Percentiles rank a stretch among this genome's conserved stretches.
Conservation (phyloP, 768 basidiomycete species). For the Russula compacta region DNA sequence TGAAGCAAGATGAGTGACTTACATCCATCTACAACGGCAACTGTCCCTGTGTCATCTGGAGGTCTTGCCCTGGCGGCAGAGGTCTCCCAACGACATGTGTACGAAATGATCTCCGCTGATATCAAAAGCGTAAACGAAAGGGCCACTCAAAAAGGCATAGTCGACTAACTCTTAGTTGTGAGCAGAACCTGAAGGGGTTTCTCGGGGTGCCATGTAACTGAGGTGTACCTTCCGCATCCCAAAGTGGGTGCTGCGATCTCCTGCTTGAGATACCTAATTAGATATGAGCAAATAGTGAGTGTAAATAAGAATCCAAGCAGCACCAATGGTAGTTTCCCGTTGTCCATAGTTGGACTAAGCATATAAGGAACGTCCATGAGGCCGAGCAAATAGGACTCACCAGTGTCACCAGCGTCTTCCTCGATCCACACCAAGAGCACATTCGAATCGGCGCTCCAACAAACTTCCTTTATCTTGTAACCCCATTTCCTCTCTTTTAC, state of each 20-base stretch:
- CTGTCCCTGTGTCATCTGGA: slow-evolving; percentile 72
- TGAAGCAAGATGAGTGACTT: slow-evolving; percentile 24
- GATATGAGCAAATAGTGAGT: slow-evolving; percentile 3
- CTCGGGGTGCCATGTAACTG: slow-evolving; percentile 85
- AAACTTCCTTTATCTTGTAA: slow-evolving; percentile 64
- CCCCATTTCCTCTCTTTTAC: slow-evolving; percentile 42
- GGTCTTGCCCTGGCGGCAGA: slow-evolving; percentile 47
- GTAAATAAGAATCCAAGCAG: background rate
- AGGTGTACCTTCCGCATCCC: slow-evolving; percentile 51
- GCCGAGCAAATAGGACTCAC: slow-evolving; percentile 34
- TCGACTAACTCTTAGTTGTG: slow-evolving; percentile 51
- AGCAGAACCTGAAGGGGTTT: slow-evolving; percentile 52
- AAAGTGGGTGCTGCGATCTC: slow-evolving; percentile 46
- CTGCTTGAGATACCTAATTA: slow-evolving; percentile 82
- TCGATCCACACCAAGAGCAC: slow-evolving; percentile 83
- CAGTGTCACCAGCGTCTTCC: slow-evolving; percentile 54
- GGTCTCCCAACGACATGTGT: slow-evolving; percentile 73
- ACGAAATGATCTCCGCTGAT: slow-evolving; percentile 46
- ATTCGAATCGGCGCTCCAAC: slow-evolving; percentile 85
- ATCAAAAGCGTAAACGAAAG: background rate
- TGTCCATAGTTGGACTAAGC: slow-evolving; percentile 85
- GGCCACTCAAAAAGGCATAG: background rate
- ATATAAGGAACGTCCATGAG: background rate
- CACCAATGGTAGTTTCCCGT: slow-evolving; percentile 93
- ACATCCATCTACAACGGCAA: slow-evolving; percentile 89